Base-by-base conservation (phyloP, 148 eudicot species). In the Bassia scoparia region DNA sequence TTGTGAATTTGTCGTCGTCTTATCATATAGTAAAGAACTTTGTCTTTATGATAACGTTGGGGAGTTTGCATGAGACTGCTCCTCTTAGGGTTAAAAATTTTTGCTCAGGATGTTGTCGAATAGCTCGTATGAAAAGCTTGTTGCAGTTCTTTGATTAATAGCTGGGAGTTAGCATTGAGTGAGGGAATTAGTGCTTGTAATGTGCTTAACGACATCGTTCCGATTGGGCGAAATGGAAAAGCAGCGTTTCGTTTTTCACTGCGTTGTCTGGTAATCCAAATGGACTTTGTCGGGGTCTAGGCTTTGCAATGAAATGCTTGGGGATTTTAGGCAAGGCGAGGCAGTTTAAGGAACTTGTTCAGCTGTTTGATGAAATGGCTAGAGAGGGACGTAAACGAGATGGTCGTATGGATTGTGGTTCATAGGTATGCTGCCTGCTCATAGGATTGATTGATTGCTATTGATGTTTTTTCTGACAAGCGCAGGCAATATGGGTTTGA, bases 351-450 rank as follows among this genome's bases (percentile, higher is more conserved):
- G 87, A 90, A 69, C 30, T 84, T 37, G 31, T 31, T 78, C 83
- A 86, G 68, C 67, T 90, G 88, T 81, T 93, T 80, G 87, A 89
- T 52, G 90, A 93, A 90, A 90, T 93, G 98, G 73, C 86, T 53
- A 76, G 67, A 84, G 81, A 83, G 79, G 81, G 21, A 30, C 44
- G 35, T 89, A 21, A 86, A 83, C 61, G 92, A 90, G 75, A 74
- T n/a, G 81, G 68, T 79, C 98, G 4, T 93, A 83, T 71, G 80
- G 21, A 75, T 86, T 78, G 83, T 90, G 65, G 72, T 89, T 46
- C 82, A 84, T 65, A 84, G 96, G 69, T 88, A 77, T 73, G 88
- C 96, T 11, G 89, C 96, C n/a, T 5, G 96, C 89, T 27, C 91
- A 87, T 71, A 87, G 68, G 75, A 79, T 85, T 61, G 92, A 93